Evolutionary conservation across 495 filamentous ascomycete genomes (phyloP).

Genomic region (Neurospora africana): DNA sequence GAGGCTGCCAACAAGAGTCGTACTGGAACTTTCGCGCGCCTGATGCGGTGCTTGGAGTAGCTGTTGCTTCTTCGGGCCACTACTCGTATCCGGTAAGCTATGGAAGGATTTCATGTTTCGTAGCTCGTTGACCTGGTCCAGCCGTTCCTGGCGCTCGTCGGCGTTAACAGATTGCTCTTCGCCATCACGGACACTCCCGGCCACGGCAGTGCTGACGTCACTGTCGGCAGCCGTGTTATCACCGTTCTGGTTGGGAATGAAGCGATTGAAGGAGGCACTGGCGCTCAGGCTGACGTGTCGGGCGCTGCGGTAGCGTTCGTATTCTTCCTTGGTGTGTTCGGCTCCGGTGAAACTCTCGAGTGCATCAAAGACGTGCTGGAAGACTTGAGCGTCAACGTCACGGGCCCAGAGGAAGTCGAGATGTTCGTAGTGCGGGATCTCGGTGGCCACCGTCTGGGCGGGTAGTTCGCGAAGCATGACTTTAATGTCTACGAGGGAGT

Average conservation of each 20-base stretch:
- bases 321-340: constrained; percentile 42
- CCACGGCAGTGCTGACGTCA: constrained; percentile 25
- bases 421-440: constrained; percentile 87
- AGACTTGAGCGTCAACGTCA: constrained; percentile 75
- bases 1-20: not conserved
- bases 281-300: constrained; percentile 25
- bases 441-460: constrained; percentile 66
- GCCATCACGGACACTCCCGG: constrained; percentile 6
- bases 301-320: constrained; percentile 33
- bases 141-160: not conserved
- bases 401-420: constrained; percentile 94
- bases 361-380: constrained; percentile 81
- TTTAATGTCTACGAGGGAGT: constrained; percentile 89
- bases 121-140: not conserved
- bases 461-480: constrained; percentile 87
- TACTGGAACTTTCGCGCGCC: constrained; percentile 2
- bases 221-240: constrained; percentile 15
- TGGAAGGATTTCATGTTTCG: not conserved
- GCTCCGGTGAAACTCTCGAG: constrained; percentile 54
- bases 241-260: constrained; percentile 10
- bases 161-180: constrained; percentile 2
- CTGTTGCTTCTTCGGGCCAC: not conserved
- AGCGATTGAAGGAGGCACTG: constrained; percentile 17
- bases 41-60: not conserved
- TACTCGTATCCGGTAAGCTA: not conserved